Base-by-base conservation (phyloP, 345 rosid species). In the Syzygium aromaticum region DNA sequence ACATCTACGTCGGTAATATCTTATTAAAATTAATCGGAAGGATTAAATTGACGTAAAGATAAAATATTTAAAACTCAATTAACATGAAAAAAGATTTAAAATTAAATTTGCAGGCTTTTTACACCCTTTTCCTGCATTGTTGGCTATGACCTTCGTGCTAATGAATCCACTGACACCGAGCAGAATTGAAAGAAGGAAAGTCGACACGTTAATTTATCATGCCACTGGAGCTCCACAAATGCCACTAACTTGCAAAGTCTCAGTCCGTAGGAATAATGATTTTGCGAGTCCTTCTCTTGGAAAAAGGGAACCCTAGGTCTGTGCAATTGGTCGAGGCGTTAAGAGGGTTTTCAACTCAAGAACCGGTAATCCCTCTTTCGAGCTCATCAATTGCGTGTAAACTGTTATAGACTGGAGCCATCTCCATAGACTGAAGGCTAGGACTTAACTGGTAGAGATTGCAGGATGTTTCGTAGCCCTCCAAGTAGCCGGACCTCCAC, bases 41-140 rank as follows among this genome's bases (percentile, higher is more conserved):
- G 46, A 43, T 1, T 43, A 1, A 43, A 43, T 43, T 43, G 46
- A 6, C 1, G 6, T 5, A 6, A 5, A 43, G 0, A 43, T 1
- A 43, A 43, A 43, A 5, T 5, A 5, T 43, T 43, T 43, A 43
- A 1, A 43, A 43, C 7, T 43, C 1, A 43, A 43, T 43, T 43
- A 6, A 43, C 6, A 43, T 43, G 6, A 43, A 43, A 43, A 43
- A 43, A 43, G 4, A 43, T 43, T 43, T 43, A 43, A 0, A 1
- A 43, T 1, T 43, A 43, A 43, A 43, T 43, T 43, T 7, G 7
- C 1, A 43, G 46, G 6, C 46, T 43, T 43, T 43, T 40, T 38
- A 43, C 46, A 43, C 46, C n/a, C n/a, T 43, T 43, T 43, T 43
- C 46, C 46, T 5, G 6, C 46, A 5, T 43, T 43, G 46, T 43